Percentiles rank a stretch among this genome's conserved stretches.
Conservation (phyloP, 2,329 filamentous ascomycete species). For the Aureobasidium sp. region DNA sequence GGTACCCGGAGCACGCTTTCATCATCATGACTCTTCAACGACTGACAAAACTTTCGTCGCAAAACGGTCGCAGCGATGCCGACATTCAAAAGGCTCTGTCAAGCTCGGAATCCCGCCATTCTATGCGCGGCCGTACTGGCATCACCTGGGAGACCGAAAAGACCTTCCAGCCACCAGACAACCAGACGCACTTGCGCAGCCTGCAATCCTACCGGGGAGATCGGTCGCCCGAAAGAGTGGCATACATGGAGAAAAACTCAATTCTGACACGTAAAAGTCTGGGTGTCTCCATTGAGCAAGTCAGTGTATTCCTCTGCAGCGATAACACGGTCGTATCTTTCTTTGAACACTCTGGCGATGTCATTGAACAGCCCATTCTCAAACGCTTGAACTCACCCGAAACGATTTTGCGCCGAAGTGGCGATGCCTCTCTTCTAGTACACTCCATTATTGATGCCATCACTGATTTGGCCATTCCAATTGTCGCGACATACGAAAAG, state of each 20-base stretch:
- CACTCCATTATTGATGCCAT: conserved; percentile 89
- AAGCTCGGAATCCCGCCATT: not conserved
- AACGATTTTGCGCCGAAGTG: conserved; percentile 76
- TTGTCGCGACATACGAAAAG: conserved; percentile 78
- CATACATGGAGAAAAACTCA: conserved; percentile 77
- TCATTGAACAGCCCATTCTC: conserved; percentile 76
- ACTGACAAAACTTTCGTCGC: not conserved
- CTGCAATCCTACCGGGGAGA: conserved; percentile 76
- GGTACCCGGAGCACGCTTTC: conserved; percentile 65
- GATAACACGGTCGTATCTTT: conserved; percentile 90
- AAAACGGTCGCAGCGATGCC: not conserved
- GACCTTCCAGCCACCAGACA: not conserved
- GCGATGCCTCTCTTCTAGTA: conserved; percentile 79
- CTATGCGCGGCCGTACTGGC: not conserved
- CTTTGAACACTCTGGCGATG: conserved; percentile 79
- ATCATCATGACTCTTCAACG: conserved; percentile 12
- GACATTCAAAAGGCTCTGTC: not conserved
- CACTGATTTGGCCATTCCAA: conserved; percentile 80
- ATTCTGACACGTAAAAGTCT: conserved; percentile 59
- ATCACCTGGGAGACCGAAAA: not conserved
- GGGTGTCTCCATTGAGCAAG: conserved; percentile 78
- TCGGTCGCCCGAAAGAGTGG: conserved; percentile 63
- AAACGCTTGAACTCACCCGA: conserved; percentile 65
- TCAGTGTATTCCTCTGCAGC: conserved; percentile 76
- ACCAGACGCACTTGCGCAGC: conserved; percentile 40